Conservation (phyloP, 1,284 basidiomycete species). For the Schizophyllum commune region DNA sequence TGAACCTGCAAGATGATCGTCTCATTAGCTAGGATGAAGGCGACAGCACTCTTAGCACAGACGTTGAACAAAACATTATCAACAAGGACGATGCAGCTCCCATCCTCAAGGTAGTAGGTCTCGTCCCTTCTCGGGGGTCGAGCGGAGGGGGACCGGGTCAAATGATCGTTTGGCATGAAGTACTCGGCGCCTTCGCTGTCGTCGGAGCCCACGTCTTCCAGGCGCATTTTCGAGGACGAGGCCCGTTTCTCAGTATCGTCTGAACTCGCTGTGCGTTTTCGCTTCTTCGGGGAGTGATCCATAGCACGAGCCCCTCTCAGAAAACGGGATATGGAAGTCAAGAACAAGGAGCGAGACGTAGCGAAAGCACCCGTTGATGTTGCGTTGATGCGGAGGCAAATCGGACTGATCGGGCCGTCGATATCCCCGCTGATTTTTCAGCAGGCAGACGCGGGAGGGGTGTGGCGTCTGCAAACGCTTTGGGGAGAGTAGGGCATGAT, state of each 20-base stretch:
- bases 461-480: no score
- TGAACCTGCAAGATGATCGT: conserved; percentile 42
- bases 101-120: conserved; percentile 43
- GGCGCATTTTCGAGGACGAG: background rate
- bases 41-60: conserved; percentile 16
- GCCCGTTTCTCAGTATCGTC: background rate
- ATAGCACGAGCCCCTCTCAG: background rate
- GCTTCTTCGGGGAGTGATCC: background rate
- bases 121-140: conserved; percentile 18
- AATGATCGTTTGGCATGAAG: background rate
- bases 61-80: conserved; percentile 62
- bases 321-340: no score
- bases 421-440: no score
- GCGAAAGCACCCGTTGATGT: no score
- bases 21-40: conserved; percentile 1
- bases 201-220: background rate
- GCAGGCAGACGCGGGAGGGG: no score
- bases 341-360: no score
- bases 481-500: no score
- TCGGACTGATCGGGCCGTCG: no score
- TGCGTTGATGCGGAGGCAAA: no score
- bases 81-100: conserved; percentile 51
- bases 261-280: background rate
- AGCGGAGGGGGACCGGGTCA: background rate
- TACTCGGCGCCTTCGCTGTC: background rate